Base-by-base conservation (phyloP, 345 rosid species). In the Noccaea caerulescens region DNA sequence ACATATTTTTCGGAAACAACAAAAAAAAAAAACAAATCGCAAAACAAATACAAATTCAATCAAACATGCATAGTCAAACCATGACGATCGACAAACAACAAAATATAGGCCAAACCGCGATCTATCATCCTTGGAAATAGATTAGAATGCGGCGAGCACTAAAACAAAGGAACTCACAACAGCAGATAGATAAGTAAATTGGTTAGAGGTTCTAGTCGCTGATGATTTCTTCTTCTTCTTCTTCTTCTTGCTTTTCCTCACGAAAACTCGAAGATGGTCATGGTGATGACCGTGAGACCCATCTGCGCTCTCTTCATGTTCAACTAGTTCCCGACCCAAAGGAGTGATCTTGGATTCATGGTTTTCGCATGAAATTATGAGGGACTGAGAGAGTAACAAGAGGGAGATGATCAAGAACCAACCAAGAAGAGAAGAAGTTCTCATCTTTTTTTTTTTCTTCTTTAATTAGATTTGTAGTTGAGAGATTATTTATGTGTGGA, bases 221-320 rank as follows among this genome's bases (percentile, higher is more conserved):
- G 78, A 34, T 59, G 72, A 74, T 13, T 74, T 61, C 75, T 71
- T 66, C 66, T 73, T 73, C 66, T 38, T 58, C 53, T 74, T 74
- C 50, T 53, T 62, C 49, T 25, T 8, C 9, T 66, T 59, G 49
- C 20, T 5, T 43, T 74, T 74, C 63, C 23, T 74, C 63, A 67
- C 5, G 34, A 67, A 67, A 6, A 37, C 73, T 67, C 68, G 68
- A 60, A 74, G 72, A 34, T 74, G 55, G 33, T 58, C 77, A 41
- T 59, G 72, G 46, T 51, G 72, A 49, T 59, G 71, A 30, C 59
- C 44, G 41, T 64, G 30, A 66, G 58, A 39, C 7, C 30, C 60
- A 38, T 58, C 25, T 2, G 37, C 38, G 54, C 32, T 43, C 20
- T 67, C 68, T 74, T 44, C 68, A 67, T 74, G 42, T 25, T 67